Evolutionary conservation across 169 alveolate genomes (phyloP), one percentile per base, ranked within the genome.

Genomic region (Amoebophrya sp.): DNA sequence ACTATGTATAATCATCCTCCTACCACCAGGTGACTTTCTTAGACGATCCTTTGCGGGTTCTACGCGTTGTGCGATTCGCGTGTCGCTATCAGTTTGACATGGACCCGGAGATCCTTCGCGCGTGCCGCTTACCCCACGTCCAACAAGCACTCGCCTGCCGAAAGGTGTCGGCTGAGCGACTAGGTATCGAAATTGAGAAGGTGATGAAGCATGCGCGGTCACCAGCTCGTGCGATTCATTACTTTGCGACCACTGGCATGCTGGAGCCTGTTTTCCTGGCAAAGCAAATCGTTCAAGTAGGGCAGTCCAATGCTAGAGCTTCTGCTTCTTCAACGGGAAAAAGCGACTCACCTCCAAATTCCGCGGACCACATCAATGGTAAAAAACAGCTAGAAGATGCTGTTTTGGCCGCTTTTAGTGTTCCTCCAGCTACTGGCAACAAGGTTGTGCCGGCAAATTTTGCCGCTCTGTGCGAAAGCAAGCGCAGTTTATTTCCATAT

Each of bases 31-130:
- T 97, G 54, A 98, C 99, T 12, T 98, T 98, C 95, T 93, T 96
- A 91, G 99, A 98, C 95, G 99, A 98, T 95, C 99, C 99, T 3
- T 95, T 98, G 65, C 96, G 99, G 94, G 96, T 97, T 38, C 93
- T 98, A 91, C 96, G 99, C 94, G 98, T 99, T 26, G 96, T 98
- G 47, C 95, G 99, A 92, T 98, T 98, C 94, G 96, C 99, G 36
- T 47, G 65, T 18, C 65, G 65, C 65, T 47, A 47, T 18, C 29
- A 47, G 29, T 47, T 47, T 18, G 65, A 47, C 18, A 47, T 47
- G 65, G 65, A 47, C 65, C 65, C 65, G 29, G 65, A 6, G 65
- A 47, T 47, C 65, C 18, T 47, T 6, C 65, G 18, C 6, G 65
- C 65, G 29, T 12, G 6, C 29, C 65, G 6, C 29, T 12, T 12